These are phyloP conservation scores for Geoglossum glabrum DNA, from an alignment of 495 filamentous ascomycete genomes.

Conservation along the genomic window DNA sequence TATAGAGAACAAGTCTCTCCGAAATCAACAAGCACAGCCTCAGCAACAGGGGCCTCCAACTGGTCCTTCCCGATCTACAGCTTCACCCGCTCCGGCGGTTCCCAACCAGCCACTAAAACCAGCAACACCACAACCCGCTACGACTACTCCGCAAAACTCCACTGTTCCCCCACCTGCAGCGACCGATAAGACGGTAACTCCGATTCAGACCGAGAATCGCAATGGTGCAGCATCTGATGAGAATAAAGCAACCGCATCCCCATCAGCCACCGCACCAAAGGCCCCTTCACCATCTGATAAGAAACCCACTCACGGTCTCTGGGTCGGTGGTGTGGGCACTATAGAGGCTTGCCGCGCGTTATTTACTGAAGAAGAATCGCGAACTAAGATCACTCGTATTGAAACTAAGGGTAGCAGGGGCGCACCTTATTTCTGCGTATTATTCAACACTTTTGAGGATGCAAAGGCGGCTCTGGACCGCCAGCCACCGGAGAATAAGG, in stretches of 20 bases:
- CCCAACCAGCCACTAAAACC: constrained; percentile 27
- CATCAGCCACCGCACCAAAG: background rate
- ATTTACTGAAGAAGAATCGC: constrained; percentile 66
- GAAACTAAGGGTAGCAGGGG: constrained; percentile 34
- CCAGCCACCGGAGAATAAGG: constrained; percentile 52
- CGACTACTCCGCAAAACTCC: background rate
- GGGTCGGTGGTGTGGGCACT: constrained; percentile 57
- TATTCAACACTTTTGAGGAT: constrained; percentile 58
- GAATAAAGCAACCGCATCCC: constrained; percentile 3
- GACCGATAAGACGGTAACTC: constrained; percentile 20
- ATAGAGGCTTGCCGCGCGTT: constrained; percentile 60
- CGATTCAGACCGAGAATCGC: constrained; percentile 9
- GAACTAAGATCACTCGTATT: constrained; percentile 52
- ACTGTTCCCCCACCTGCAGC: constrained; percentile 13
- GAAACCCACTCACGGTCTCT: constrained; percentile 51
- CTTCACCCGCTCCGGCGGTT: constrained; percentile 30
- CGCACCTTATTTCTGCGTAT: constrained; percentile 47
- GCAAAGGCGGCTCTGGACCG: constrained; percentile 54
- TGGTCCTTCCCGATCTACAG: constrained; percentile 17
- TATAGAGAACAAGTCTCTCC: background rate
- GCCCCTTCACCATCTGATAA: constrained; percentile 8
- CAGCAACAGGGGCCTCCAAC: constrained; percentile 16
- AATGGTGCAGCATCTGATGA: constrained; percentile 2
- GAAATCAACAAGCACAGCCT: constrained; percentile 4
- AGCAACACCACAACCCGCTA: constrained; percentile 28